Evolutionary conservation across 345 rosid genomes (phyloP).

Genomic region (Murraya koenigii): DNA sequence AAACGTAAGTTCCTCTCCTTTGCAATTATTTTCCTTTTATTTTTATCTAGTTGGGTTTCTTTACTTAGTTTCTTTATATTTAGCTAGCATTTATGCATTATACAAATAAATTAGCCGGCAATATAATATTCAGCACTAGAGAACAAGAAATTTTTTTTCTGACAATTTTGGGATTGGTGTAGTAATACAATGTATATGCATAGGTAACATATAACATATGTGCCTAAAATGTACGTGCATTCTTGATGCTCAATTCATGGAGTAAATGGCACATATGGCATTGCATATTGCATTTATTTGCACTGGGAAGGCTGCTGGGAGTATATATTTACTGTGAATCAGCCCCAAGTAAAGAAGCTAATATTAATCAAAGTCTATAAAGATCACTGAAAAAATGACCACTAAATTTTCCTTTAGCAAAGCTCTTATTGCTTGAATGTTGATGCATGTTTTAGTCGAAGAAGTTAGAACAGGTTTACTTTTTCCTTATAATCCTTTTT

Average conservation of each 20-base stretch:
- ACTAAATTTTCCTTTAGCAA: neutral
- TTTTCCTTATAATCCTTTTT: neutral
- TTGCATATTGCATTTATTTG: neutral
- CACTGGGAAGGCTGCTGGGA: neutral
- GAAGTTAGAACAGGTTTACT: neutral
- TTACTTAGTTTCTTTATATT: conserved; percentile 2
- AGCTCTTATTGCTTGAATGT: neutral
- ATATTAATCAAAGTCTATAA: neutral
- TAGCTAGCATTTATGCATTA: neutral
- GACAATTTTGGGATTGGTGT: neutral
- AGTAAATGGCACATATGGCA: neutral
- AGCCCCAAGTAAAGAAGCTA: neutral
- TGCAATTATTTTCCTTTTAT: neutral
- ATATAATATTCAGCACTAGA: neutral
- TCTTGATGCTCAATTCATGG: neutral
- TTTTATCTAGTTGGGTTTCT: neutral
- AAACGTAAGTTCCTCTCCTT: conserved; percentile 54
- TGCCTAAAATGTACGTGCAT: neutral
- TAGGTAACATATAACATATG: neutral
- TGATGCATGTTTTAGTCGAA: neutral
- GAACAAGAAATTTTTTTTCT: neutral
- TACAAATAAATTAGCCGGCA: neutral
- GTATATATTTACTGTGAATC: neutral
- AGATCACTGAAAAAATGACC: neutral
- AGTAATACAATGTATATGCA: neutral